These are phyloP conservation scores for Komagataella pseudopastoris DNA, from an alignment of 805 yeast species.

Conservation along the genomic window DNA sequence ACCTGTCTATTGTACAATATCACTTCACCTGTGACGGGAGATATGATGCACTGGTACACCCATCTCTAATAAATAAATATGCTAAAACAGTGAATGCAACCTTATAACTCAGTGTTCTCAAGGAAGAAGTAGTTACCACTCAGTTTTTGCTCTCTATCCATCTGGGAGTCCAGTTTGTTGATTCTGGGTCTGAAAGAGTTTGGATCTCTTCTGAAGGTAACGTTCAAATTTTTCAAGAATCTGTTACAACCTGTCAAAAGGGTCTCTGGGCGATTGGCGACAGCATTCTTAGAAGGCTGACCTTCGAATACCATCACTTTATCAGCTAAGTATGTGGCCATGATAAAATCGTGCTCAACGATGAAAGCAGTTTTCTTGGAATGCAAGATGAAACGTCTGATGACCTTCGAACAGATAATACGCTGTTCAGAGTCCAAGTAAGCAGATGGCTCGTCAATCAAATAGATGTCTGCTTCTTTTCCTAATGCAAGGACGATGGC, in stretches of 20 bases:
- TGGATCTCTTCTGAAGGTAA: constrained; percentile 98
- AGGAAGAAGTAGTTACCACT: constrained; percentile 93
- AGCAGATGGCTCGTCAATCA: constrained; percentile 98
- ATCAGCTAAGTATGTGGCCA: constrained; percentile 99
- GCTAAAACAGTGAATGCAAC: not conserved
- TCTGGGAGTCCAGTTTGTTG: constrained; percentile 93
- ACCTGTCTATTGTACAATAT: not conserved
- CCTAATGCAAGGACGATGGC: constrained; percentile 95
- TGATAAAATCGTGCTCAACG: constrained; percentile 99
- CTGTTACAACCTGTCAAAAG: constrained; percentile 94
- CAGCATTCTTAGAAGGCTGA: constrained; percentile 72
- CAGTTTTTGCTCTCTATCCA: constrained; percentile 95
- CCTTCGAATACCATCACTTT: constrained; percentile 98
- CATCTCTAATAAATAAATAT: not conserved
- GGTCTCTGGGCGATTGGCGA: constrained; percentile 83
- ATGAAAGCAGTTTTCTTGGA: constrained; percentile 97
- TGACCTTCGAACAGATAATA: constrained; percentile 96
- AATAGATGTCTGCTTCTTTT: constrained; percentile 86
- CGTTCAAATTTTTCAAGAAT: constrained; percentile 93
- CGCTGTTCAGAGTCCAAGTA: constrained; percentile 99
- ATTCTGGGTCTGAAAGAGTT: constrained; percentile 97
- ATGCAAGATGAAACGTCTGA: constrained; percentile 91
- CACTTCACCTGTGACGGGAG: not conserved
- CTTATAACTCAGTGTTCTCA: constrained; percentile 43
- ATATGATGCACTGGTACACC: not conserved